Percentiles rank a stretch among this genome's conserved stretches.
Evolutionary conservation across 2,329 filamentous ascomycete species (phyloP).

Genomic region (Alternaria ventricosa): DNA sequence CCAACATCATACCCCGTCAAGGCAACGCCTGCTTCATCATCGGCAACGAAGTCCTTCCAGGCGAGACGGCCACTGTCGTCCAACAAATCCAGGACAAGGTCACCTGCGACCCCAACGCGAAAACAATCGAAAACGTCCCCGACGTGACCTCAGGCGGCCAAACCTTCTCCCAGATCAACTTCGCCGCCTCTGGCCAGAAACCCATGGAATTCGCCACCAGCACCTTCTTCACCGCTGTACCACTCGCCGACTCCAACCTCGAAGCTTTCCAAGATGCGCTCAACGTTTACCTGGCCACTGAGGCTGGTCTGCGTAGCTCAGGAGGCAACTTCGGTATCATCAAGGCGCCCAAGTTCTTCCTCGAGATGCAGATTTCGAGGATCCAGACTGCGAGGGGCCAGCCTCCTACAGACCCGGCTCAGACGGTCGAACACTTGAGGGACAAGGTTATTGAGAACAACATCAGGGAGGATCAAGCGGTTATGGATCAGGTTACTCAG

Average conservation of each 20-base stretch:
- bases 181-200: slow-evolving; percentile 56
- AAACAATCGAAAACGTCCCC: slow-evolving; percentile 61
- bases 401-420: slow-evolving; percentile 58
- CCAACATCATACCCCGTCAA: slow-evolving; percentile 22
- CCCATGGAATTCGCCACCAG: slow-evolving; percentile 63
- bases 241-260: slow-evolving; percentile 59
- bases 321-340: slow-evolving; percentile 59
- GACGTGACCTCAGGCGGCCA: slow-evolving; percentile 61
- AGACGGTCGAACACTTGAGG: slow-evolving; percentile 63
- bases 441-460: slow-evolving; percentile 66
- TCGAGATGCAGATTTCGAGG: slow-evolving; percentile 64
- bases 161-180: slow-evolving; percentile 64
- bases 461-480: slow-evolving; percentile 55
- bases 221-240: slow-evolving; percentile 60
- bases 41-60: slow-evolving; percentile 59
- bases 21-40: slow-evolving; percentile 61
- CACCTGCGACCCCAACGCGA: slow-evolving; percentile 58
- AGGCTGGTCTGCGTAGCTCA: slow-evolving; percentile 63
- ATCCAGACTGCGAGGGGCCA: slow-evolving; percentile 67
- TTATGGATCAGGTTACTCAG: slow-evolving; percentile 59
- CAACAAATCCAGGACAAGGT: slow-evolving; percentile 52
- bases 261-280: slow-evolving; percentile 60
- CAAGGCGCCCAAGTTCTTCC: slow-evolving; percentile 70
- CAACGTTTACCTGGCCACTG: slow-evolving; percentile 65
- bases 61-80: slow-evolving; percentile 56